phyloP scores from a whole-genome alignment of 345 rosid species.

The Salix arbutifolia region DNA sequence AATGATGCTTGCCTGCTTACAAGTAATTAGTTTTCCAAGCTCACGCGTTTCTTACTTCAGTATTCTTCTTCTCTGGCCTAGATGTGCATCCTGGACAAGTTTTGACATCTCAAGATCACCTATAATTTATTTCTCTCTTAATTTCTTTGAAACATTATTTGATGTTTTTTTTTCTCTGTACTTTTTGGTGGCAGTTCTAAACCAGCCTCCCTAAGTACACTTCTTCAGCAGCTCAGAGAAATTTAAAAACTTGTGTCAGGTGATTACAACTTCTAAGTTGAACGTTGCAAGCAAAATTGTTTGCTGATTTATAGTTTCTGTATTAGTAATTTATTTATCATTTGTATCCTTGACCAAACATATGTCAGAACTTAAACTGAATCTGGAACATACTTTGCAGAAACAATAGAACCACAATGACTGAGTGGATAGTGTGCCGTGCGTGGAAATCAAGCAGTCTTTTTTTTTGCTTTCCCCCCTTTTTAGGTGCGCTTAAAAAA shows the following conservation, averaged over 20 bases:
- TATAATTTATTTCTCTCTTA: neutral
- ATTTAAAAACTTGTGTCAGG: slow-evolving; percentile 61
- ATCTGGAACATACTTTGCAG: neutral
- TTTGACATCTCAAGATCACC: slow-evolving; percentile 3
- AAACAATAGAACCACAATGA: neutral
- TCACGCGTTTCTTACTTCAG: neutral
- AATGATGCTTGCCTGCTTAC: neutral
- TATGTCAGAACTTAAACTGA: neutral
- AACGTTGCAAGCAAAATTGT: neutral
- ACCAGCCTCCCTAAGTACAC: slow-evolving; percentile 77
- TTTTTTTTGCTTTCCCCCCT: no score
- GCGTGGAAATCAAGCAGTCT: neutral
- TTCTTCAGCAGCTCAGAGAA: slow-evolving; percentile 79
- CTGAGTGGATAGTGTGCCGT: neutral
- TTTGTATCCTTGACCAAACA: neutral
- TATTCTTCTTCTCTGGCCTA: neutral
- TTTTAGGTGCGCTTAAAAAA: no score
- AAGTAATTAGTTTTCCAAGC: neutral
- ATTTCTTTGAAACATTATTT: slow-evolving; percentile 1
- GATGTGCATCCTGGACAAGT: neutral
- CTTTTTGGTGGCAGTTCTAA: slow-evolving; percentile 46
- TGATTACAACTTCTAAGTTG: slow-evolving; percentile 7
- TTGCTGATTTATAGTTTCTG: neutral
- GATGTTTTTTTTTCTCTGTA: slow-evolving; percentile 4
- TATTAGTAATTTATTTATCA: neutral